A percentile compares a stretch with the other conserved stretches of the same genome.
These are phyloP conservation scores for Chytriomyces confervae DNA, from an alignment of 192 early-diverging fungal species.

Conservation along the genomic window DNA sequence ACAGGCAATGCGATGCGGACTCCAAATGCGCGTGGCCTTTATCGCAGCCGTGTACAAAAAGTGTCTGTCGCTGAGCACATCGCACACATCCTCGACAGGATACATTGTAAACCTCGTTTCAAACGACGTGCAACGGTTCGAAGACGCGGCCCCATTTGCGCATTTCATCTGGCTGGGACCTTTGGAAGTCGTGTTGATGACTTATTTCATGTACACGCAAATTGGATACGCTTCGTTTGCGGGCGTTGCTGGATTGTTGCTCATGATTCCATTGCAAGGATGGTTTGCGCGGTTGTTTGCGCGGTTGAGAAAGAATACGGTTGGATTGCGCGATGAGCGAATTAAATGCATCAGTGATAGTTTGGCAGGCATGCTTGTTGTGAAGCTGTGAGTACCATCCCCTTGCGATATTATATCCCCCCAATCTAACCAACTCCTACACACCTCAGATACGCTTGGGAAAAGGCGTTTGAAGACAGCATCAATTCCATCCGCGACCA, in stretches of 20 bases:
- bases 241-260: slow-evolving; percentile 38
- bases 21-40: slow-evolving; percentile 54
- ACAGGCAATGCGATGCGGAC: slow-evolving; percentile 47
- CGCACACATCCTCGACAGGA: slow-evolving; percentile 49
- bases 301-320: slow-evolving; percentile 35
- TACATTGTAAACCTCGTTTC: slow-evolving; percentile 56
- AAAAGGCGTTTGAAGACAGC: slow-evolving; percentile 46
- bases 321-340: slow-evolving; percentile 46
- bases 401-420: neutral
- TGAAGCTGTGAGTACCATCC: slow-evolving; percentile 42
- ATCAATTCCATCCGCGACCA: slow-evolving; percentile 44
- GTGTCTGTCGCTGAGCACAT: slow-evolving; percentile 49
- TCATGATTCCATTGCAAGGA: slow-evolving; percentile 55
- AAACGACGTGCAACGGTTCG: slow-evolving; percentile 61
- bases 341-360: slow-evolving; percentile 54
- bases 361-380: slow-evolving; percentile 55
- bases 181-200: slow-evolving; percentile 43
- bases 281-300: slow-evolving; percentile 45
- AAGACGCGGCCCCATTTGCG: slow-evolving; percentile 51
- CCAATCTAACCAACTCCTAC: neutral
- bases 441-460: slow-evolving; percentile 53
- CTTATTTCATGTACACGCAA: slow-evolving; percentile 54
- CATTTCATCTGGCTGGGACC: slow-evolving; percentile 55
- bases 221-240: slow-evolving; percentile 50
- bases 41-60: slow-evolving; percentile 56